Base-by-base conservation (phyloP, 495 filamentous ascomycete genomes). In the Pyrenula aspistea region DNA sequence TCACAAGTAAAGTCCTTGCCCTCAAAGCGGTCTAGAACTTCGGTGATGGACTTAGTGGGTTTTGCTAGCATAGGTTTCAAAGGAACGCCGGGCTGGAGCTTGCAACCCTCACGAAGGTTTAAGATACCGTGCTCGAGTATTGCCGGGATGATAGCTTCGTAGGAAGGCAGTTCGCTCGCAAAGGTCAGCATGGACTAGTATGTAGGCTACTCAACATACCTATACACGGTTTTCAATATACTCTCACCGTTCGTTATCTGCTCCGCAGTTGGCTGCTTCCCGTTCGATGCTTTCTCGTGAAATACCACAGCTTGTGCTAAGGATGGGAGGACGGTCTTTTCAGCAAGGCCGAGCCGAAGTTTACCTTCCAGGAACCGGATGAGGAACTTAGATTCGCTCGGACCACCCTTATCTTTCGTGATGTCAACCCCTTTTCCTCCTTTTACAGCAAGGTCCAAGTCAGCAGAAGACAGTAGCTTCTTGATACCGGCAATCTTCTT, bases 31-130 rank as follows among this genome's bases (percentile, higher is more conserved):
- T 98, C 93, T 1, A 97, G 82, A 0, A 98, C 94, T 69, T 98
- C 93, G 0, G 90, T 94, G 61, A 98, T 97, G n/a, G 93, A 89
- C 69, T 98, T 98, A 0, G 94, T 98, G 1, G 93, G 94, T 62
- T 96, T 97, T 3, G 93, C 93, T 73, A 98, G 81, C 93, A 98
- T 98, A 62, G 93, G 93, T 70, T 97, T 98, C 36, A 98, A 80
- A 20, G 93, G 93, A 22, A 98, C 86, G 57, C 93, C 93, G 2
- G 94, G 91, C 56, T 91, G 87, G 23, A 98, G 79, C 67, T 93
- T 95, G 83, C 93, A 98, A 49, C 86, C 79, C 8, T 95, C 82
- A 31, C 79, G 78, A 11, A 98, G 68, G 36, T 87, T 81, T 73
- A 83, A 82, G 54, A 98, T 87, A 23, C 94, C 94, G 62, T 91